phyloP scores from a whole-genome alignment of 2,329 filamentous ascomycete species.

The Colletotrichum sp. region DNA sequence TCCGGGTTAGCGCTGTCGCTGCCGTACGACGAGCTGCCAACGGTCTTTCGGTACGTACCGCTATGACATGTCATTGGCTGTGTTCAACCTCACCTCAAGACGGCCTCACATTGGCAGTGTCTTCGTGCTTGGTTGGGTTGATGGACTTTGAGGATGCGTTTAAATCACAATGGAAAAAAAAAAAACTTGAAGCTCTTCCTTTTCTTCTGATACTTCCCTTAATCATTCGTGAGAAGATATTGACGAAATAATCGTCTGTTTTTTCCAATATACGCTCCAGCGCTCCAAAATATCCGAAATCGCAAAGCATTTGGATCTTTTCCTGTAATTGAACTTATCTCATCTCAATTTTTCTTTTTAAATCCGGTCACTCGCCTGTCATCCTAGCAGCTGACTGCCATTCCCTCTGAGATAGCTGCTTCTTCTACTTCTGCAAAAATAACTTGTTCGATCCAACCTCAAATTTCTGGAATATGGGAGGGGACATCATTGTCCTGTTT shows the following conservation, averaged over 20 bases:
- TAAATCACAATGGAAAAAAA: neutral
- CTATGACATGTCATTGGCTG: neutral
- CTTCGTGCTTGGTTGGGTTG: neutral
- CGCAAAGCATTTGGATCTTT: neutral
- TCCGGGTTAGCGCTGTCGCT: constrained; percentile 17
- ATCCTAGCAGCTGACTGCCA: neutral
- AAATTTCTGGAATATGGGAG: neutral
- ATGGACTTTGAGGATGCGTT: neutral
- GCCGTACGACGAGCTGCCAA: constrained; percentile 7
- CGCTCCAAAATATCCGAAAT: neutral
- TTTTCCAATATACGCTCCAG: neutral
- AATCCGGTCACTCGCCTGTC: neutral
- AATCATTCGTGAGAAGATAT: too few species aligned
- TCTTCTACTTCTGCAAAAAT: neutral
- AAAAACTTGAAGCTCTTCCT: too few species aligned
- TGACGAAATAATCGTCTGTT: neutral
- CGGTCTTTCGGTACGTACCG: neutral
- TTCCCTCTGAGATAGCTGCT: neutral
- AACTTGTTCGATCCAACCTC: neutral
- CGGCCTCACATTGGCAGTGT: neutral
- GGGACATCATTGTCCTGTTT: neutral
- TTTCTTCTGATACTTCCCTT: too few species aligned
- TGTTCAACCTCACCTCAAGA: neutral
- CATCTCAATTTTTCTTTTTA: neutral
- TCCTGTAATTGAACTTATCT: neutral